Base-by-base conservation (phyloP, 2,329 filamentous ascomycete genomes). In the Hypoxylon rubiginosum region DNA sequence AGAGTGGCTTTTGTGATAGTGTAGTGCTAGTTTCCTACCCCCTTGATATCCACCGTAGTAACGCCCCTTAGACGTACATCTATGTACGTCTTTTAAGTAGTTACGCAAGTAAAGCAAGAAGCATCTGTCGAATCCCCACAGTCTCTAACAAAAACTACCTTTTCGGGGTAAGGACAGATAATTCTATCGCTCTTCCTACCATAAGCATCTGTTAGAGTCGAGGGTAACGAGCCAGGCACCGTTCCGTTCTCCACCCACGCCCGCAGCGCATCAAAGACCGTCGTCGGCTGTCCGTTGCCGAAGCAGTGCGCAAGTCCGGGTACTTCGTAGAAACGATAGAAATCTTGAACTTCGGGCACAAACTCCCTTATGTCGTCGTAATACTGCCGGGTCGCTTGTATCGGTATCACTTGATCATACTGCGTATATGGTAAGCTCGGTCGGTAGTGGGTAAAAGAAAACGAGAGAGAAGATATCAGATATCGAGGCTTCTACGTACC, bases 221-320 rank as follows among this genome's bases (percentile, higher is more conserved):
- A 48, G 15, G 64, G 55, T n/a, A 67, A 26, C 9, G 59, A 60
- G 11, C 32, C 28, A 19, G 60, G 55, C 1, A 52, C 50, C 11
- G 62, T 67, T 7, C 64, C 70, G 36, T 71, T 68, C 21, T 71
- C 70, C 5, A 70, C 68, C 68, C 70, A 72, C 0, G 21, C 50
- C 26, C 64, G 48, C 15, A 72, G 17, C 13, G 60, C 55, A 26
- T 65, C 53, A 39, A 72, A 72, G 15, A 70, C 58, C 1, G 34
- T 45, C 2, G 52, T 56, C n/a, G 68, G 70, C 51, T 66, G 62
- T 11, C 58, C 63, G 26, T 68, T 66, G 6, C 69, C 69, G 10
- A 59, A 68, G 54, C 68, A 73, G 49, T 73, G 71, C 2, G 36
- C 55, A 2, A 72, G 62, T 0, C 68, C 68, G 2, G 70, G 71